Base-by-base conservation (phyloP, 2,329 filamentous ascomycete species). In the Trichocomaceae sp. region DNA sequence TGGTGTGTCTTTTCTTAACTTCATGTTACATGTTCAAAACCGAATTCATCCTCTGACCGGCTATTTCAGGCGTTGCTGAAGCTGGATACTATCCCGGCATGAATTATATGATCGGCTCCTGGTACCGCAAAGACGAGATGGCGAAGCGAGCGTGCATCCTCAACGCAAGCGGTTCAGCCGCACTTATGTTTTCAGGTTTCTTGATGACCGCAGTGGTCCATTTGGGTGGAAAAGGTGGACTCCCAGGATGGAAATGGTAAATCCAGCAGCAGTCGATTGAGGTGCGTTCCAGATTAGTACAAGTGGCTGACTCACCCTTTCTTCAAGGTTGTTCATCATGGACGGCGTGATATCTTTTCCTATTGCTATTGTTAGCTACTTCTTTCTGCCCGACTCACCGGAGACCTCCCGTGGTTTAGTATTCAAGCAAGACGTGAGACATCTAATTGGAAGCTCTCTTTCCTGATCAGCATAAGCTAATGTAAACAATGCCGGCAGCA, bases 311-410 rank as follows among this genome's bases (percentile, higher is more conserved):
- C 23, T 26, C 23, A 26, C 23, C 7, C 23, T 26, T n/a, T 26
- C 23, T 2, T 5, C 23, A 26, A 69, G 75, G 75, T 66, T 79
- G 0, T 80, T 80, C 60, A 73, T 81, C 37, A 69, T 82, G 44
- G 77, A 82, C 58, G 79, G 78, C 0, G 65, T 79, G 5, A 81
- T 82, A 37, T 77, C 75, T 1, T 64, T 81, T 0, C 79, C 79
- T 0, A 70, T 82, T 1, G 77, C 78, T 0, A 56, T 80, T 0
- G 69, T 33, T 71, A 79, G 79, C 0, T 79, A 76, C 58, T 72
- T 79, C 61, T 64, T 68, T 7, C 63, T 79, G 8, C 77, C 77
- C 0, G 78, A 80, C 61, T 67, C 78, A 1, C 78, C 78, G 0
- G 75, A 79, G 46, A 80, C 75, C 37, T 73, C 73, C 0, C 71